Evolutionary conservation across 495 filamentous ascomycete species (phyloP), one percentile per base, ranked within the genome.

Genomic region (Aspergillus asperescens): DNA sequence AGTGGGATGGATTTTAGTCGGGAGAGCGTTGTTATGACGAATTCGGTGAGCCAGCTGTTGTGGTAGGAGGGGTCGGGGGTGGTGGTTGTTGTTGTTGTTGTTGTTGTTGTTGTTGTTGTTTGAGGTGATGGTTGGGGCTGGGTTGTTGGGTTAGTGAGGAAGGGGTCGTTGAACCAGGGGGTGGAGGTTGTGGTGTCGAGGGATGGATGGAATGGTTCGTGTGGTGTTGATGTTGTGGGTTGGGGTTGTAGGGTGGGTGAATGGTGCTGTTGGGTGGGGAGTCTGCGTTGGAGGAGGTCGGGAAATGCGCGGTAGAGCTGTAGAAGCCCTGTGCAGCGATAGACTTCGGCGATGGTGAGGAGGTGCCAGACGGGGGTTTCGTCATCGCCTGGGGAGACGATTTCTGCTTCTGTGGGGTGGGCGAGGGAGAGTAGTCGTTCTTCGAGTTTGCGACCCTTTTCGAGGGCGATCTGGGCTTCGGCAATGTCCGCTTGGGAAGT

Each of bases 271-370:
- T 46, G 54, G 3, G 28, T 38, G 18, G 65, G 63, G 22, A 81
- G 60, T 32, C 76, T 70, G 20, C 66, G 68, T 13, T 62, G 66
- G 0, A 81, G 69, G 10, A 81, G 60, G 24, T 76, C 71, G 3
- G 79, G 79, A 46, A 82, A 82, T 9, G 73, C 70, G 34, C 78
- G 75, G 53, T 82, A 82, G 15, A 82, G 56, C 32, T 80, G 72
- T 53, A 82, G 65, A 3, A 82, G 68, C 0, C 76, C 78, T 0
- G 75, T 75, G 38, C 77, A 79, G 16, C 78, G 73, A 54, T 80
- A 81, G 2, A 75, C 76, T 55, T 82, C 79, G 9, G 78, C 78
- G 56, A 82, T 75, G n/a, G 72, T 70, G 38, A 81, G 65, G 12
- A 81, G 74, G 50, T 82, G 77, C 66, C 76, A 73, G 27, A 80